A percentile compares a stretch with the other conserved stretches of the same genome.
Evolutionary conservation across 2,329 filamentous ascomycete genomes (phyloP).

Genomic region (Colletotrichum filicis): DNA sequence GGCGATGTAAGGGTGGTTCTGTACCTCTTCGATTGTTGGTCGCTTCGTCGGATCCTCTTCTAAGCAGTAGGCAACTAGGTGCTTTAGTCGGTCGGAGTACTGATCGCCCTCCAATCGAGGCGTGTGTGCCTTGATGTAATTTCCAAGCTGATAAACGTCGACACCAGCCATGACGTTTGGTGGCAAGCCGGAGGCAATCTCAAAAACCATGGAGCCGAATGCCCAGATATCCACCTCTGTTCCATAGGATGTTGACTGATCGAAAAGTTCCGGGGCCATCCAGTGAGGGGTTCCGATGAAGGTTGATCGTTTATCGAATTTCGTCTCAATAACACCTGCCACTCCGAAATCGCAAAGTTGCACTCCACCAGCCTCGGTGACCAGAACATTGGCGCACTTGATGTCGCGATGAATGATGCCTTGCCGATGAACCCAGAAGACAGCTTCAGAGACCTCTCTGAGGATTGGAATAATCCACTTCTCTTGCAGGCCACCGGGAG

Average conservation of each 20-base stretch:
- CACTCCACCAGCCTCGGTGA: conserved; percentile 80
- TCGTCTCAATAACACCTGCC: conserved; percentile 79
- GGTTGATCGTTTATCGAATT: conserved; percentile 81
- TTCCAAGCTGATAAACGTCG: conserved; percentile 58
- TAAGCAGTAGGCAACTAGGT: conserved; percentile 79
- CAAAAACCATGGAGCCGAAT: conserved; percentile 82
- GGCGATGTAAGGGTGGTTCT: conserved; percentile 75
- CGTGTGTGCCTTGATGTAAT: conserved; percentile 68
- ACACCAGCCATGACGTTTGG: conserved; percentile 72
- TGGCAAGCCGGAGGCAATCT: conserved; percentile 82
- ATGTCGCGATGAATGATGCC: conserved; percentile 79
- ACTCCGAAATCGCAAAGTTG: conserved; percentile 90
- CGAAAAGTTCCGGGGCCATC: conserved; percentile 86
- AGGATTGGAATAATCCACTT: conserved; percentile 77
- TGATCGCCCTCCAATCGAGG: conserved; percentile 78
- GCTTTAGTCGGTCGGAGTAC: conserved; percentile 75
- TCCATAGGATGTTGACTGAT: conserved; percentile 72
- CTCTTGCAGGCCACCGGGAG: conserved; percentile 73
- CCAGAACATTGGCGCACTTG: conserved; percentile 82
- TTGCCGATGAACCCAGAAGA: conserved; percentile 75
- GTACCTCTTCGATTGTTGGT: conserved; percentile 75
- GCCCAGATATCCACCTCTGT: conserved; percentile 87
- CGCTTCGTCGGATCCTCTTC: conserved; percentile 75
- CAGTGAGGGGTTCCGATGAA: conserved; percentile 87
- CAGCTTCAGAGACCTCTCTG: conserved; percentile 72